Evolutionary conservation across 768 basidiomycete genomes (phyloP).

Genomic region (Kwoniella sp.): DNA sequence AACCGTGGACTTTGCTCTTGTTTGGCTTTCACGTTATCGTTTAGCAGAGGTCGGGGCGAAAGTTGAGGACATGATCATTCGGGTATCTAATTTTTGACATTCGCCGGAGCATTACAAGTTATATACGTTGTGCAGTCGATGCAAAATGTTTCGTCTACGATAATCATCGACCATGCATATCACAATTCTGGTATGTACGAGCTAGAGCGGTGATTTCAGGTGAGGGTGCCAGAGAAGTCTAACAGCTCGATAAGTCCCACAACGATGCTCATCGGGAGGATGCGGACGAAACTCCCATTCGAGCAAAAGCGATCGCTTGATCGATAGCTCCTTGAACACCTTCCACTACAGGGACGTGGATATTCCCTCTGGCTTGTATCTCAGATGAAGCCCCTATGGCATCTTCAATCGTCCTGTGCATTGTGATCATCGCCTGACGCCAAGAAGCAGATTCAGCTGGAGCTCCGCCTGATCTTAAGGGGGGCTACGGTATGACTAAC

Average conservation of each 20-base stretch:
- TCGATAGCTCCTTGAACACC: slow-evolving; percentile 17
- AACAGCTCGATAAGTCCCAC: too few relatives aligned
- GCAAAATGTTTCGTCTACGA: neutral
- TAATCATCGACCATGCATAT: neutral
- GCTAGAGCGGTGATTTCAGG: too few relatives aligned
- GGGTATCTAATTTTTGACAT: too few relatives aligned
- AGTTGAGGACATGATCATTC: too few relatives aligned
- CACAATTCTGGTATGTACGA: neutral
- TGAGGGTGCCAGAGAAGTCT: too few relatives aligned
- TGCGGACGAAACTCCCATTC: neutral
- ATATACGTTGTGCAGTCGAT: neutral
- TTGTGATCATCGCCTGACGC: slow-evolving; percentile 19
- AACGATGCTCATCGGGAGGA: neutral
- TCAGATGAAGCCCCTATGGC: neutral
- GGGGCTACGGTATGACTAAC: neutral
- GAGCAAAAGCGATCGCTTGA: slow-evolving; percentile 2
- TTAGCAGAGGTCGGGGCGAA: too few relatives aligned
- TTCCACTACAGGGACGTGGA: slow-evolving; percentile 11
- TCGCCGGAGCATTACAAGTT: too few relatives aligned
- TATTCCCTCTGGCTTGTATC: neutral
- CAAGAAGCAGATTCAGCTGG: neutral
- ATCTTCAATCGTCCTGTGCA: slow-evolving; percentile 8
- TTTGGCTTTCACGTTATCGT: too few relatives aligned
- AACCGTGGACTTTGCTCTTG: too few relatives aligned
- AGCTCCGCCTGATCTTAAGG: neutral